Percentiles rank a stretch among this genome's conserved stretches.
Conservation (phyloP, 2,329 filamentous ascomycete genomes). For the Fusarium nygamai region DNA sequence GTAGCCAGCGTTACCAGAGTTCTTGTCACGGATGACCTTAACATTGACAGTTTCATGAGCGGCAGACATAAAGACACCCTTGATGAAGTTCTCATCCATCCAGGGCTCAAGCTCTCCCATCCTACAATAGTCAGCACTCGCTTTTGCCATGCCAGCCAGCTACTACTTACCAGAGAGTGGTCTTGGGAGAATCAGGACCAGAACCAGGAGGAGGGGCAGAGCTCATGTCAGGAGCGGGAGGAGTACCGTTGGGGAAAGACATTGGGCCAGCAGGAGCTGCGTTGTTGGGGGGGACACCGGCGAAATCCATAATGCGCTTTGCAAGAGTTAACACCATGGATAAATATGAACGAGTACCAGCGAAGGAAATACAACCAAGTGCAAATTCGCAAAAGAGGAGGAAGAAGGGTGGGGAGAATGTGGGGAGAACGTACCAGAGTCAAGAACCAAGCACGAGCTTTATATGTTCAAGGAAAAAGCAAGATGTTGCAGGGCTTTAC, state of each 20-base stretch:
- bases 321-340: slow-evolving; percentile 8
- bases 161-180: slow-evolving; percentile 62
- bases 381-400: background rate
- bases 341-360: background rate
- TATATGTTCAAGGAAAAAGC: slow-evolving; percentile 32
- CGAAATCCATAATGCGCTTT: slow-evolving; percentile 48
- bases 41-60: slow-evolving; percentile 96
- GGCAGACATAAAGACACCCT: slow-evolving; percentile 87
- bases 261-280: slow-evolving; percentile 47
- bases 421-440: slow-evolving; percentile 20
- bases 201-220: slow-evolving; percentile 47
- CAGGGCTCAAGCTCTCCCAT: slow-evolving; percentile 99
- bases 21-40: slow-evolving; percentile 99
- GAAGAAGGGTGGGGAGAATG: too few relatives aligned
- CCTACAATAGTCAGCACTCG: slow-evolving; percentile 62
- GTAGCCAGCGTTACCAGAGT: slow-evolving; percentile 97
- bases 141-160: background rate
- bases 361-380: too few relatives aligned
- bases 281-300: slow-evolving; percentile 46
- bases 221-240: slow-evolving; percentile 52
- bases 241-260: slow-evolving; percentile 53
- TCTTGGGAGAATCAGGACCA: slow-evolving; percentile 63
- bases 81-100: slow-evolving; percentile 99
- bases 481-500: slow-evolving; percentile 36
- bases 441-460: slow-evolving; percentile 29